Conservation (phyloP, 257 asterid species). For the Verbascum thapsus region DNA sequence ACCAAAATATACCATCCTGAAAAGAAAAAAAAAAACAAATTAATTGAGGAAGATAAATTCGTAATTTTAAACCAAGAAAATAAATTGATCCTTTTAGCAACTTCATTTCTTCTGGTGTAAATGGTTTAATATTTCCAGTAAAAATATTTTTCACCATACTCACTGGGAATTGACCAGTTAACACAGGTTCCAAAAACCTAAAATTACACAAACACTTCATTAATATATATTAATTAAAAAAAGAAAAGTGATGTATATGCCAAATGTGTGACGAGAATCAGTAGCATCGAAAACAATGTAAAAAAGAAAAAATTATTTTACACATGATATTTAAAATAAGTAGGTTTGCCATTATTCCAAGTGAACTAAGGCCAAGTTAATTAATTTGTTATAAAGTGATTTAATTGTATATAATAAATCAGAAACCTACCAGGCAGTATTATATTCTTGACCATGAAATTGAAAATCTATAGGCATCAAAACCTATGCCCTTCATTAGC, state of each 20-base stretch:
- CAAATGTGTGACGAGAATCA: too few relatives aligned
- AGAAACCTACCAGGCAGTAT: slow-evolving; percentile 23
- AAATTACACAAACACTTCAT: neutral
- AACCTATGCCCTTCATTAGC: slow-evolving; percentile 25
- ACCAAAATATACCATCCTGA: slow-evolving; percentile 3
- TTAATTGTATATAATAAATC: too few relatives aligned
- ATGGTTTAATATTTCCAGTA: neutral
- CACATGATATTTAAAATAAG: too few relatives aligned
- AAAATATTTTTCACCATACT: slow-evolving; percentile 1
- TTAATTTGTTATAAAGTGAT: too few relatives aligned
- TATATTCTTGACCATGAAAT: slow-evolving; percentile 33
- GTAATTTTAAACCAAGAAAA: slow-evolving; percentile 29
- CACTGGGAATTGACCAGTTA: slow-evolving; percentile 28
- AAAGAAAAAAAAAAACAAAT: too few relatives aligned
- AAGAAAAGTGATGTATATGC: too few relatives aligned
- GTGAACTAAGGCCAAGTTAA: too few relatives aligned
- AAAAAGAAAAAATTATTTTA: too few relatives aligned
- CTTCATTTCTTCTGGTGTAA: neutral
- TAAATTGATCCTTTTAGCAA: slow-evolving; percentile 25
- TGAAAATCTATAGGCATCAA: slow-evolving; percentile 30
- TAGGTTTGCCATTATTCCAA: too few relatives aligned
- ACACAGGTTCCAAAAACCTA: slow-evolving; percentile 29
- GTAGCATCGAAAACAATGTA: too few relatives aligned
- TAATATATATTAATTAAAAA: too few relatives aligned
- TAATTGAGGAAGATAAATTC: too few relatives aligned